Evolutionary conservation across 2,329 filamentous ascomycete genomes (phyloP), one percentile per base, ranked within the genome.

Genomic region (Pestalotiopsis sp.): DNA sequence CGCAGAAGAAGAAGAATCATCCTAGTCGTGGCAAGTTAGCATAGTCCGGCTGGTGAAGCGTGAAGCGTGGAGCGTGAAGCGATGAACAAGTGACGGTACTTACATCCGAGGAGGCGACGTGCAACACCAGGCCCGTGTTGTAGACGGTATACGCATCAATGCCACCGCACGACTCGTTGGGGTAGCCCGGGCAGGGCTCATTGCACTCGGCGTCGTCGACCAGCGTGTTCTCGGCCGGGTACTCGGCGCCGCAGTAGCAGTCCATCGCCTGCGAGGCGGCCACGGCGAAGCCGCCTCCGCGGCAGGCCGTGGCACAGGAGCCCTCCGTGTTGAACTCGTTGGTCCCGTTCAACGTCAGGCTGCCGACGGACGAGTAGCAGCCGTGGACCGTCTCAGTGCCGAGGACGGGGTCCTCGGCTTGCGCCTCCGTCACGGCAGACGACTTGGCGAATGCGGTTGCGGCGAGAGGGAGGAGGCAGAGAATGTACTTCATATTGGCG

Each of bases 171-270:
- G 72, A 68, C 57, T 72, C 36, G 66, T 65, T 66, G 59, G 61
- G 79, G 72, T 79, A 90, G 52, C 90, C 90, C 65, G 81, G 76
- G 74, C 90, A 92, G 1, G 79, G 70, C 5, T 79, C 81, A 73
- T 82, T 80, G 79, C 90, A 92, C 45, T 84, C 77, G 64, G 76
- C 77, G 71, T 85, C 80, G 65, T 79, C 76, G n/a, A 85, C 83
- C 75, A 88, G 82, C 66, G 78, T 79, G 52, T 79, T 80, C 25
- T 78, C 72, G 31, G 84, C 77, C 1, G 90, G 90, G 38, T 90
- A 74, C 70, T 81, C 75, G 72, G 88, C 81, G 70, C 89, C 90
- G 75, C 90, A 92, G 72, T 81, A 87, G 78, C 90, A 92, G 70
- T 86, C 20, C 25, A 17, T 27, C 17, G 20, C 60, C 13, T 70